Evolutionary conservation across 2,329 filamentous ascomycete species (phyloP), one percentile per base, ranked within the genome.

Genomic region (Hypoxylon sp.): DNA sequence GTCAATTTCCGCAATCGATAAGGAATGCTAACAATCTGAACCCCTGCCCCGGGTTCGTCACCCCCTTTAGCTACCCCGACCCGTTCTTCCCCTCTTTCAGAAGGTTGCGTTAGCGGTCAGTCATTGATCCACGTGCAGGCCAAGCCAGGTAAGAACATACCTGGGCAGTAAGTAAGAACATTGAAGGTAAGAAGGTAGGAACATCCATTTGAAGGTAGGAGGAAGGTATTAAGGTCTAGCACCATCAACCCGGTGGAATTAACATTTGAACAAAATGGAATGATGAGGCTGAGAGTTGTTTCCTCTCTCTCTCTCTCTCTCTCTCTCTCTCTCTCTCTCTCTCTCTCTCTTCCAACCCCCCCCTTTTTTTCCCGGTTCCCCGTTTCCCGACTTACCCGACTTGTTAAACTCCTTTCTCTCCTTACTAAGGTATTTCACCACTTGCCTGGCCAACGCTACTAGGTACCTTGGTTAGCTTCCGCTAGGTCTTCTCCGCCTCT

Each of bases 1-100:
- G 69, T 57, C 60, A 69, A 69, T 69, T 62, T 69, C 63, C 51
- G 42, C 52, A 71, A 71, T 69, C 63, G 69, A 71, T 71, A 67
- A 66, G 53, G 26, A 54, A 47, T 56, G 31, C 19, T 24, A 17
- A 29, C 33, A 4, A 59, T 53, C 53, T 35, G 59, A 47, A 53
- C 35, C 62, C 66, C 44, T 69, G 66, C 13, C 55, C 57, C 48
- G 44, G 54, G 53, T 42, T 46, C 31, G 47, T 35, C 53, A 13
- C 17, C 54, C 5, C 47, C 42, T 39, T 29, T 13, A 26, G 10
- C 46, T 48, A 48, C n/a, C 17, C 60, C 42, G 29, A 42, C 37
- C n/a, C n/a, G 37, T 42, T 61, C 51, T 63, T 58, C 62, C 68
- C 57, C 50, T 62, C 50, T 61, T 65, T 65, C 46, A 68, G 65